phyloP scores from a whole-genome alignment of 2,329 filamentous ascomycete species.

The Talaromyces sp. region DNA sequence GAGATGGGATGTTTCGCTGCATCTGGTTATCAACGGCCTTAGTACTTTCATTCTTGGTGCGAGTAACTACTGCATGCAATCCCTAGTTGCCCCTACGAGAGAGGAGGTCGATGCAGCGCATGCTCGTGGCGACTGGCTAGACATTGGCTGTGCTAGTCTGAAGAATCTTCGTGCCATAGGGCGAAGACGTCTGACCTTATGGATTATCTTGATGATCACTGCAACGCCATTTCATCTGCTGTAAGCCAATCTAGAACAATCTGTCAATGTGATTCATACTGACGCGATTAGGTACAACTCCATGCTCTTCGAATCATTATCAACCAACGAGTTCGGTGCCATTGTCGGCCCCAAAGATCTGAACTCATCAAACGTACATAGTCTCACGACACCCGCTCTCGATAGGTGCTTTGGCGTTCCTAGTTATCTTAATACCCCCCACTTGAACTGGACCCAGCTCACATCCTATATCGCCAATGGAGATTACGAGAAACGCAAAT shows the following conservation, averaged over 20 bases:
- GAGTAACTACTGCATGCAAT: slow-evolving; percentile 58
- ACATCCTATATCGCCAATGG: neutral
- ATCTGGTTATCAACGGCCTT: slow-evolving; percentile 54
- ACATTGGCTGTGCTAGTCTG: slow-evolving; percentile 46
- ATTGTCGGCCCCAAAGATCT: slow-evolving; percentile 4
- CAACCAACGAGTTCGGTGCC: neutral
- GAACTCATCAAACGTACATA: neutral
- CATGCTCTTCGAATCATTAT: neutral
- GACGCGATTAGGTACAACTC: slow-evolving; percentile 3
- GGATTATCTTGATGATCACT: slow-evolving; percentile 14
- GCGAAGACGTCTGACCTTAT: slow-evolving; percentile 34
- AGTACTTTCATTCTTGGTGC: slow-evolving; percentile 50
- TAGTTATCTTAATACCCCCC: neutral
- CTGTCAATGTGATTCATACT: neutral
- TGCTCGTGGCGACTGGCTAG: slow-evolving; percentile 41
- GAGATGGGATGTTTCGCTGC: slow-evolving; percentile 29
- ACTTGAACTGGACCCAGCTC: neutral
- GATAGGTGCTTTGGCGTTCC: slow-evolving; percentile 2
- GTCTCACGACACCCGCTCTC: neutral
- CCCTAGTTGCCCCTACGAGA: slow-evolving; percentile 54
- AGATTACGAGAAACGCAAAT: neutral
- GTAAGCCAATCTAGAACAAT: slow-evolving; percentile 6
- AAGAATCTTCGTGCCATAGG: slow-evolving; percentile 26
- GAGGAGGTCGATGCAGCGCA: slow-evolving; percentile 54
- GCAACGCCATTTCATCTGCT: slow-evolving; percentile 23